A percentile compares a stretch with the other conserved stretches of the same genome.
These are phyloP conservation scores for Lepiota brunneoincarnata DNA, from an alignment of 768 basidiomycete species.

Conservation along the genomic window DNA sequence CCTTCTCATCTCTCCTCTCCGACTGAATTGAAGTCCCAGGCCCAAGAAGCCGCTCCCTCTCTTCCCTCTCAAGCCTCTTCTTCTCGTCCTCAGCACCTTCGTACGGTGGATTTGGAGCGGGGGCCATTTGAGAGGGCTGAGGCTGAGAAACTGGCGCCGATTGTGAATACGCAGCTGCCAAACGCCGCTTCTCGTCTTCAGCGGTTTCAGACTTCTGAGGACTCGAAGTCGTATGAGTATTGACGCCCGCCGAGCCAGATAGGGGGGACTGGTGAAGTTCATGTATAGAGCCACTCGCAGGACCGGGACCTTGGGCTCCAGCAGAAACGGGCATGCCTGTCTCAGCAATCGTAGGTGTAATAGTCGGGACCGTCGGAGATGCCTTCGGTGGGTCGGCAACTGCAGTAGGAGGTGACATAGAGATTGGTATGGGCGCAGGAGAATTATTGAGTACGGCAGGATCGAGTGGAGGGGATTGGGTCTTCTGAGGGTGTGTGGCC, in stretches of 20 bases:
- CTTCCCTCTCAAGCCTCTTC: conserved; percentile 59
- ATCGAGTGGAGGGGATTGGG: conserved; percentile 29
- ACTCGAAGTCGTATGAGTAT: conserved; percentile 21
- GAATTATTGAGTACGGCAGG: conserved; percentile 33
- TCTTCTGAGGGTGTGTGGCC: conserved; percentile 1
- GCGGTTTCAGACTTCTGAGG: conserved; percentile 43
- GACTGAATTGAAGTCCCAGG: conserved; percentile 16
- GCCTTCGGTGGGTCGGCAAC: conserved; percentile 11
- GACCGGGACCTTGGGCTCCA: conserved; percentile 59
- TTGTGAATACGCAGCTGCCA: conserved; percentile 38
- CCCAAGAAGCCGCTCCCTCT: conserved; percentile 52
- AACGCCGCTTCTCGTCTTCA: conserved; percentile 65
- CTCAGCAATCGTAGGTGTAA: conserved; percentile 67
- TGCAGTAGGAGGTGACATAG: conserved; percentile 15
- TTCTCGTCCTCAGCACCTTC: conserved; percentile 46
- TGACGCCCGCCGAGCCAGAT: conserved; percentile 30
- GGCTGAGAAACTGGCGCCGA: conserved; percentile 24
- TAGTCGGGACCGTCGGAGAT: conserved; percentile 13
- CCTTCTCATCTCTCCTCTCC: conserved; percentile 23
- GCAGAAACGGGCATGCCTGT: conserved; percentile 72
- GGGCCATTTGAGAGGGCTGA: conserved; percentile 6
- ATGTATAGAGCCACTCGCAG: conserved; percentile 60
- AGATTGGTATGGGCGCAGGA: conserved; percentile 34
- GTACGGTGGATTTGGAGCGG: conserved; percentile 5
- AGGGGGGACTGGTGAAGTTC: conserved; percentile 40